Evolutionary conservation across 305 asterid species (phyloP), one percentile per base, ranked within the genome.

Genomic region (Fraxinus sp.): DNA sequence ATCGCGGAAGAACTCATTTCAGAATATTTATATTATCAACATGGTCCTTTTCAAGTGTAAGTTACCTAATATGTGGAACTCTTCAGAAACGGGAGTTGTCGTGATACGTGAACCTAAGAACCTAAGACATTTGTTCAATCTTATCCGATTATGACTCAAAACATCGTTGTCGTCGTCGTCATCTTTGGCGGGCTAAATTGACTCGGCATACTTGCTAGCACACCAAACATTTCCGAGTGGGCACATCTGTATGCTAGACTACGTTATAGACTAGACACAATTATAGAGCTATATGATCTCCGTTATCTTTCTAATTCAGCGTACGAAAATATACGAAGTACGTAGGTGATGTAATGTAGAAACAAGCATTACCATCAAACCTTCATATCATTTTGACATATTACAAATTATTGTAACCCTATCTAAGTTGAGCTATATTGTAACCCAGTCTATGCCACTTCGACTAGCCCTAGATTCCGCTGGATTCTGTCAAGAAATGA

Each of bases 331-430:
- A 44, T 44, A 11, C n/a, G n/a, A 44, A 44, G 55, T 10, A 44
- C 0, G 3, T 2, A 3, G 55, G 5, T 11, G 16, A 24, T 24
- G 26, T 26, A 26, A 93, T 92, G 6, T 55, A 55, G 10, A 55
- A n/a, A 4, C 24, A 1, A 55, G 64, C 64, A 16, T 55, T 55
- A n/a, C 24, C 24, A 49, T 49, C 59, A 49, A 49, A 49, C 59
- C 5, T n/a, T n/a, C 24, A 55, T 55, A 52, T 52, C 62, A 52
- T 16, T 52, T 52, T 16, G 64, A 55, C 16, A 55, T 5, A 55
- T n/a, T 55, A 55, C 64, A 55, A 55, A 55, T n/a, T n/a, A n/a
- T 55, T 55, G 9, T 55, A 55, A n/a, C 64, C 5, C 24, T n/a
- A n/a, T 10, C 24, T 55, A n/a, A n/a, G 24, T 55, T n/a, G 64